Conservation (phyloP, 1,284 basidiomycete genomes). For the Malassezia globosa region DNA sequence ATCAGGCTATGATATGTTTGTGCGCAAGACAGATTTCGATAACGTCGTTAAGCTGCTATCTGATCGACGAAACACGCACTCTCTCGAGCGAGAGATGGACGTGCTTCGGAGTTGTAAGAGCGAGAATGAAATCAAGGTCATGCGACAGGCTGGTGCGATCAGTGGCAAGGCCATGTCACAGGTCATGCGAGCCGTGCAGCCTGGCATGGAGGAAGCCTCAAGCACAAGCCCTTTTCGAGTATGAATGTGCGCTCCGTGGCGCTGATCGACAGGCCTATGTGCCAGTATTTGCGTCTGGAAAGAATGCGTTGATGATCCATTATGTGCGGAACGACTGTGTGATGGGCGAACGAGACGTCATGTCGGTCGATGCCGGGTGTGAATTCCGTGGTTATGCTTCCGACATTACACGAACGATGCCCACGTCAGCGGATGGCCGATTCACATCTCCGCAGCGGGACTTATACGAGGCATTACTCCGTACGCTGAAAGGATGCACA, state of each 20-base stretch:
- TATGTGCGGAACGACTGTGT: constrained; percentile 38
- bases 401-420: constrained; percentile 91
- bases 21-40: constrained; percentile 42
- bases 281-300: constrained; percentile 39
- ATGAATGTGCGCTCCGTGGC: constrained; percentile 29
- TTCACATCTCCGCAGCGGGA: constrained; percentile 74
- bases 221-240: constrained; percentile 40
- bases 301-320: constrained; percentile 37
- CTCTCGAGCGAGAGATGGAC: constrained; percentile 34
- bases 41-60: constrained; percentile 32
- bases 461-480: constrained; percentile 73
- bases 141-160: constrained; percentile 36
- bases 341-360: constrained; percentile 23
- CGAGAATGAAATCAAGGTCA: constrained; percentile 36
- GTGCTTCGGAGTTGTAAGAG: constrained; percentile 33
- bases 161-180: constrained; percentile 38
- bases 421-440: constrained; percentile 50
- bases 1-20: constrained; percentile 33
- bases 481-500: constrained; percentile 62
- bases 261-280: constrained; percentile 42
- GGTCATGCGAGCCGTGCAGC: constrained; percentile 31
- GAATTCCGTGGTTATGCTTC: constrained; percentile 72
- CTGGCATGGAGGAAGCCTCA: constrained; percentile 30
- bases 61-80: constrained; percentile 33
- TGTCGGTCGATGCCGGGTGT: constrained; percentile 44